phyloP scores from a whole-genome alignment of 225 moss, liverwort and hornwort genomes.

The Lunularia cruciata region DNA sequence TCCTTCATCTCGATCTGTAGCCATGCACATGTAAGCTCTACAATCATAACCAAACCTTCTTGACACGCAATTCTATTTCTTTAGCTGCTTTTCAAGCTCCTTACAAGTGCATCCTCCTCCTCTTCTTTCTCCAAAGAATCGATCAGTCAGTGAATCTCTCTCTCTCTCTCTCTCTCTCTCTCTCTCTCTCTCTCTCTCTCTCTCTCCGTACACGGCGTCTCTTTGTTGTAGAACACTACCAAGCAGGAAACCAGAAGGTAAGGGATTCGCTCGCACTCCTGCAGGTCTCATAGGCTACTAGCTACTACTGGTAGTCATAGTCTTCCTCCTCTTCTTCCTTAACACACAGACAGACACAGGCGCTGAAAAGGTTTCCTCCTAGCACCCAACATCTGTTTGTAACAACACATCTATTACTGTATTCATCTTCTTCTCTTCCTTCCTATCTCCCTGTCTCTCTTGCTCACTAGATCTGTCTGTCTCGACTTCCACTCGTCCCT shows the following conservation, averaged over 20 bases:
- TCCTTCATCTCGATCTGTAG: slow-evolving; percentile 15
- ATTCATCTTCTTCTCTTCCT: too few relatives aligned
- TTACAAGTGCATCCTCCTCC: not conserved
- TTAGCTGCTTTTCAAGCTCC: not conserved
- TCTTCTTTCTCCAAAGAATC: slow-evolving; percentile 1
- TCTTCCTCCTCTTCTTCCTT: not conserved
- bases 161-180: not conserved
- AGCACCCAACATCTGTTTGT: too few relatives aligned
- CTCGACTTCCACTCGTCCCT: slow-evolving; percentile 10
- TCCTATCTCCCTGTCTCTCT: not conserved
- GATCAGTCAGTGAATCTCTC: slow-evolving; percentile 8
- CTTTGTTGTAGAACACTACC: too few relatives aligned
- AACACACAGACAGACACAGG: not conserved
- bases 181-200: not conserved
- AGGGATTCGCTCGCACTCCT: too few relatives aligned
- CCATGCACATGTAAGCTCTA: not conserved
- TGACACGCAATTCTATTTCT: not conserved
- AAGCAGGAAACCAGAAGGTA: too few relatives aligned
- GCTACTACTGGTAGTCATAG: not conserved
- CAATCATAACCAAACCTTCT: slow-evolving; percentile 1
- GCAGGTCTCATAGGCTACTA: too few relatives aligned
- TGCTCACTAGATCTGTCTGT: not conserved
- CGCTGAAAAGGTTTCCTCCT: too few relatives aligned
- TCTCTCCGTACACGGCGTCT: too few relatives aligned
- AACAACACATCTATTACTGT: too few relatives aligned